Percentiles rank a stretch among this genome's conserved stretches.
Conservation (phyloP, 2,329 filamentous ascomycete genomes). For the Beauveria australis region DNA sequence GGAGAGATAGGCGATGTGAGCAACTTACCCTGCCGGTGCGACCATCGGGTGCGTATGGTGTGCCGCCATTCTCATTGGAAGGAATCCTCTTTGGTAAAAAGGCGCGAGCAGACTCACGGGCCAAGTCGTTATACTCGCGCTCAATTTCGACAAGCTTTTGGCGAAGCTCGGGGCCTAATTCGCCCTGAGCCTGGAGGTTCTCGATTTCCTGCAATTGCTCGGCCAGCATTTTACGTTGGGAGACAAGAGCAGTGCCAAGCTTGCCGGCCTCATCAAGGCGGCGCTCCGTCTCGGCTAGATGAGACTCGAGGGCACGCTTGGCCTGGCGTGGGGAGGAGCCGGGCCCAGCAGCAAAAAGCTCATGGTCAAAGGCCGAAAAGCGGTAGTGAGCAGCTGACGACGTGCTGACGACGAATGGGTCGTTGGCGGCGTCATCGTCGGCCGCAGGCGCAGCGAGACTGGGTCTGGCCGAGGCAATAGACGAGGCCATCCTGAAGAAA, state of each 20-base stretch:
- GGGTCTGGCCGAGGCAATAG: conserved; percentile 33
- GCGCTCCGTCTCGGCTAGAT: conserved; percentile 85
- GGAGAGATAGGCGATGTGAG: neutral
- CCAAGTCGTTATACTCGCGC: conserved; percentile 90
- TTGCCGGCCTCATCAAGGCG: conserved; percentile 86
- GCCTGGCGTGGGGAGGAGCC: conserved; percentile 74
- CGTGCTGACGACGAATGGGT: conserved; percentile 49
- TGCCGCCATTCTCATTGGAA: conserved; percentile 53
- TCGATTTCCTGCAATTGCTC: conserved; percentile 81
- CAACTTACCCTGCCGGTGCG: conserved; percentile 44
- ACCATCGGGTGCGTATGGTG: conserved; percentile 45
- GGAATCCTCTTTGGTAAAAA: conserved; percentile 77
- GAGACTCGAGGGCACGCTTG: conserved; percentile 80
- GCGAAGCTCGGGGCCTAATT: conserved; percentile 75
- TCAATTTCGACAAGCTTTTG: conserved; percentile 80
- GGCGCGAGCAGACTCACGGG: conserved; percentile 78
- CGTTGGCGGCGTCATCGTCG: conserved; percentile 39
- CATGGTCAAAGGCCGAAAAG: conserved; percentile 75
- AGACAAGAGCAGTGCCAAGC: conserved; percentile 76
- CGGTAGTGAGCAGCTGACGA: conserved; percentile 49
- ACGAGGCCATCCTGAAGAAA: conserved; percentile 33
- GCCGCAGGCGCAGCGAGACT: conserved; percentile 30
- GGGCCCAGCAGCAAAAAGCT: conserved; percentile 71
- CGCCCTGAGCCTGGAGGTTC: conserved; percentile 62
- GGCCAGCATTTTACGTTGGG: conserved; percentile 76